phyloP scores from a whole-genome alignment of 768 basidiomycete genomes.

The Rhodotorula babjevae region DNA sequence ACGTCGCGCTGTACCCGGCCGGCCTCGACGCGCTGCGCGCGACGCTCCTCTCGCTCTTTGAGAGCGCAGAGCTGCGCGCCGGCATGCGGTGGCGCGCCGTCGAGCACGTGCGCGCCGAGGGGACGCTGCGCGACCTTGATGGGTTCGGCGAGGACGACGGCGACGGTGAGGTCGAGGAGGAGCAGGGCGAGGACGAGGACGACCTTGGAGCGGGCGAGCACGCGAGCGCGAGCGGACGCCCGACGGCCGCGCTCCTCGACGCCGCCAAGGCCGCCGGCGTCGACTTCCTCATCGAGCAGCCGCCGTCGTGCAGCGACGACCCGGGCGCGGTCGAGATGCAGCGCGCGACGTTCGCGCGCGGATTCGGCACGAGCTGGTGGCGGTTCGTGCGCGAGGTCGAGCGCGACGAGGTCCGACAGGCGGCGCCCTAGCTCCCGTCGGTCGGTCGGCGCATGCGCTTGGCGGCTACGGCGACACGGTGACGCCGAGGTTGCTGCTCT shows the following conservation, averaged over 20 bases:
- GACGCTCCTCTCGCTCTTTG: neutral
- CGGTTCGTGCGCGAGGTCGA: slow-evolving; percentile 11
- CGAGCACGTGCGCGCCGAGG: slow-evolving; percentile 6
- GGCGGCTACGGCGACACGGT: too few species aligned
- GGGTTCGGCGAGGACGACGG: neutral
- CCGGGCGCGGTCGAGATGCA: neutral
- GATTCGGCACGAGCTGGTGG: slow-evolving; percentile 26
- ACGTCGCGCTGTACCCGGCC: slow-evolving; percentile 17
- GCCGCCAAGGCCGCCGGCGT: neutral
- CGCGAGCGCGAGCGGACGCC: neutral
- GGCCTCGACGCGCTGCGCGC: neutral
- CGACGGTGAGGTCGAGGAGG: neutral
- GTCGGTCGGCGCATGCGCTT: too few species aligned
- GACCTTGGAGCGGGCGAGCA: neutral
- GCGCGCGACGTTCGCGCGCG: slow-evolving; percentile 15
- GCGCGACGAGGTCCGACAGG: neutral
- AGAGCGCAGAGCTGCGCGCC: neutral
- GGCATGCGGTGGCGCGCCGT: neutral
- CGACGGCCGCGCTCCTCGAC: neutral
- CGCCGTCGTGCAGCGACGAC: neutral
- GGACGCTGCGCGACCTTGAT: neutral
- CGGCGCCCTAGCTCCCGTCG: too few species aligned
- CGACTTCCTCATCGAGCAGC: neutral
- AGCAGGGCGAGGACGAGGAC: neutral
- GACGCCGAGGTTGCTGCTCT: too few species aligned